These are phyloP conservation scores for Primulina tabacum DNA, from an alignment of 257 asterid species.

Conservation along the genomic window DNA sequence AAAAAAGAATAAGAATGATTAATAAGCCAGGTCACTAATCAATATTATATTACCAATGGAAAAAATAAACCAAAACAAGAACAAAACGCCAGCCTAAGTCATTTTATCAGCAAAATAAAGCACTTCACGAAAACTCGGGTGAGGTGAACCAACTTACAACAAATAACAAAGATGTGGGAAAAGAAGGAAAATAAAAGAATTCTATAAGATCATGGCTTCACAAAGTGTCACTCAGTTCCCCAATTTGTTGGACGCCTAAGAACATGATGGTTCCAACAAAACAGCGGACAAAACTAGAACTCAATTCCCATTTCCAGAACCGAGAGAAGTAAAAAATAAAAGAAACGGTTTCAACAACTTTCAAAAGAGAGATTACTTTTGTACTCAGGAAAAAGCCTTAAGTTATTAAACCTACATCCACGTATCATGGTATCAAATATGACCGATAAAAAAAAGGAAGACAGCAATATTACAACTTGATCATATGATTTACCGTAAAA, in stretches of 20 bases:
- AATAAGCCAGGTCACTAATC: background rate
- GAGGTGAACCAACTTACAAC: background rate
- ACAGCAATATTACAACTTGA: background rate
- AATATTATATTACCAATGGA: background rate
- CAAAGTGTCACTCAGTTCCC: background rate
- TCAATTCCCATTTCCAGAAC: background rate
- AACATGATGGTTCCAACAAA: background rate
- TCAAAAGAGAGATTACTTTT: background rate
- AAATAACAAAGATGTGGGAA: background rate
- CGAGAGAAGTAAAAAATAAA: background rate
- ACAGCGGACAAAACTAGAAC: background rate
- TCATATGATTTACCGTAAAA: background rate
- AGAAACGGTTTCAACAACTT: background rate
- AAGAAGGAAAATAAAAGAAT: background rate
- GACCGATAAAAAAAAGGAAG: too few species aligned
- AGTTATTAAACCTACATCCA: background rate
- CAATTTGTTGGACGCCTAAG: conserved; percentile 12
- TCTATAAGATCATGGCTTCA: conserved; percentile 11
- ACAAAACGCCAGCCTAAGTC: background rate
- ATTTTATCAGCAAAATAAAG: background rate
- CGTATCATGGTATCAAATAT: too few species aligned
- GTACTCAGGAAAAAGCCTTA: background rate
- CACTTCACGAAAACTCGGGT: background rate
- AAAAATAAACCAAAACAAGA: background rate
- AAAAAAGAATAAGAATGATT: too few species aligned